Evolutionary conservation across 108 stramenopile genomes (phyloP), one percentile per base, ranked within the genome.

Genomic region (Halocafeteria seosinensis): DNA sequence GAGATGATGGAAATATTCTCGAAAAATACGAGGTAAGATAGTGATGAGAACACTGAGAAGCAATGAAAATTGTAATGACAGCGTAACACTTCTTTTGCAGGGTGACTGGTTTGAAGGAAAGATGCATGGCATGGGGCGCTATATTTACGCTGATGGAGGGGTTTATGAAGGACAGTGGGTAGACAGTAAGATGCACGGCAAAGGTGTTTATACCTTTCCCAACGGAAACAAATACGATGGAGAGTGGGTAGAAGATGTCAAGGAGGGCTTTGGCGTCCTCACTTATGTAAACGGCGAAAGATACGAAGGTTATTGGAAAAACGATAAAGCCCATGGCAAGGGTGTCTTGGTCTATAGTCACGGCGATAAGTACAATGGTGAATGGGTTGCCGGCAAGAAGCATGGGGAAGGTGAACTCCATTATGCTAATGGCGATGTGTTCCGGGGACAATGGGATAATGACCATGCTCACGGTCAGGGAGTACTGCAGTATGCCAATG

Each of bases 261-360:
- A 89, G 87, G 88, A 88, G 62, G 91, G 91, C 6, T 69, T 79
- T 24, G 91, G 91, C n/a, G 66, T 70, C 5, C 83, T 84, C 11
- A 70, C 64, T 13, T 88, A 88, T 70, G 87, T 88, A 36, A 82
- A 86, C 62, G 88, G 88, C 0, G 87, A 84, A 28, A 70, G 74
- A 3, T 88, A 81, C 62, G 76, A 81, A 32, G 87, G 87, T n/a
- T 65, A 75, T 29, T 86, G 81, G 38, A 47, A 57, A 23, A 81
- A 82, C 62, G 84, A 82, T 66, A 80, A 78, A 61, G 81, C 79
- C 0, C 81, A 84, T 50, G 88, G 88, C 13, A 74, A 80, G 50
- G 88, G 88, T 1, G 71, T 65, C 34, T 76, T 79, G 23, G 76
- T 84, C 52, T 73, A 73, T 37, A 5, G 62, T 2, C 25, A 28